These are phyloP conservation scores for Pichia insulana DNA, from an alignment of 805 yeast genomes.

Conservation along the genomic window DNA sequence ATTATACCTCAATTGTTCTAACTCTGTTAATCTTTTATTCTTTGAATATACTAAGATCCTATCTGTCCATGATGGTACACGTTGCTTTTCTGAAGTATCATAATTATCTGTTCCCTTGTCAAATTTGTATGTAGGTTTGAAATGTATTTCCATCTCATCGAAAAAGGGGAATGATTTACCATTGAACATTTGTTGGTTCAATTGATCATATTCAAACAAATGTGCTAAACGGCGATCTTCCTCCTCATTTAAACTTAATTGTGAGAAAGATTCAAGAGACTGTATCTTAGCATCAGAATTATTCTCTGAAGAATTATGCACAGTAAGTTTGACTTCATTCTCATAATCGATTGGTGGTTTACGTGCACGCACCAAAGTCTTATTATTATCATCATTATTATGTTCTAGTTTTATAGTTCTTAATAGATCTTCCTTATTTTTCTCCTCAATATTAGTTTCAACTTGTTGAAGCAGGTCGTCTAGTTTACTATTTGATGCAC, in stretches of 20 bases:
- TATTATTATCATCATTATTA: neutral
- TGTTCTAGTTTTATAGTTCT: neutral
- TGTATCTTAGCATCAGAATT: constrained; percentile 1
- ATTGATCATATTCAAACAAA: constrained; percentile 68
- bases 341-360: no score
- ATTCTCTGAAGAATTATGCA: neutral
- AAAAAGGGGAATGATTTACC: constrained; percentile 77
- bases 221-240: constrained; percentile 11
- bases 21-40: constrained; percentile 39
- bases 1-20: constrained; percentile 54
- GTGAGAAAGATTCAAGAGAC: no score
- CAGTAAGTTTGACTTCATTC: no score
- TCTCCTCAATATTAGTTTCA: no score
- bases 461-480: neutral
- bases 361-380: no score
- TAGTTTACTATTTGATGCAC: neutral
- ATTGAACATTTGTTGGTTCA: constrained; percentile 62
- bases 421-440: no score
- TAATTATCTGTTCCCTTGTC: constrained; percentile 76
- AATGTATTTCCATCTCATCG: constrained; percentile 69
- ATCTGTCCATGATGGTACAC: constrained; percentile 98
- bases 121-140: constrained; percentile 90
- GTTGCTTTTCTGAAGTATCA: constrained; percentile 84
- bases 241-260: constrained; percentile 9
- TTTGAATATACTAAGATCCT: constrained; percentile 57